These are phyloP conservation scores for Ustilago cynodontis DNA, from an alignment of 1,284 basidiomycete species.

Conservation along the genomic window DNA sequence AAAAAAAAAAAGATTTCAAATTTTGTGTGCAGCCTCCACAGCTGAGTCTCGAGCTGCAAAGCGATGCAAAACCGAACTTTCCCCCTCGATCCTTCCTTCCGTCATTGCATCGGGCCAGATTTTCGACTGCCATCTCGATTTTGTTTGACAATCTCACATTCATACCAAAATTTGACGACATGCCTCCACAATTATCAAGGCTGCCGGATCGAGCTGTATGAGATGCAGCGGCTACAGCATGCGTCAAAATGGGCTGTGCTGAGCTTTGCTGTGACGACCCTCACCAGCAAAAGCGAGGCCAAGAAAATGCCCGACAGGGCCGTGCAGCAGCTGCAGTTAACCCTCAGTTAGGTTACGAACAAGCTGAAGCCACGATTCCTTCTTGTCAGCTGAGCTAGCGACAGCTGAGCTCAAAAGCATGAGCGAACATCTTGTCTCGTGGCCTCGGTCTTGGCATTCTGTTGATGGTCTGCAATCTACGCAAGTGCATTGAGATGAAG, in stretches of 20 bases:
- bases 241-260: no score
- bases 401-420: background rate
- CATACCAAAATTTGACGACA: background rate
- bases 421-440: background rate
- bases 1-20: background rate
- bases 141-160: background rate
- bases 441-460: background rate
- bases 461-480: no score
- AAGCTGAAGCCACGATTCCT: no score
- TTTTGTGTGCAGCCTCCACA: constrained; percentile 3
- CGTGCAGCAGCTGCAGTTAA: background rate
- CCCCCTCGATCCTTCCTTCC: no score
- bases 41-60: background rate
- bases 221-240: no score
- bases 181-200: constrained; percentile 2
- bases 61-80: constrained; percentile 4
- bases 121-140: background rate
- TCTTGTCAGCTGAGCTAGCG: no score
- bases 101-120: background rate
- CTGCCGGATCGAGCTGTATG: background rate
- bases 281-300: background rate
- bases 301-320: background rate
- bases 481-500: no score
- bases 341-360: no score
- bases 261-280: background rate